Base-by-base conservation (phyloP, 768 basidiomycete genomes). In the Lactarius hengduanensis region DNA sequence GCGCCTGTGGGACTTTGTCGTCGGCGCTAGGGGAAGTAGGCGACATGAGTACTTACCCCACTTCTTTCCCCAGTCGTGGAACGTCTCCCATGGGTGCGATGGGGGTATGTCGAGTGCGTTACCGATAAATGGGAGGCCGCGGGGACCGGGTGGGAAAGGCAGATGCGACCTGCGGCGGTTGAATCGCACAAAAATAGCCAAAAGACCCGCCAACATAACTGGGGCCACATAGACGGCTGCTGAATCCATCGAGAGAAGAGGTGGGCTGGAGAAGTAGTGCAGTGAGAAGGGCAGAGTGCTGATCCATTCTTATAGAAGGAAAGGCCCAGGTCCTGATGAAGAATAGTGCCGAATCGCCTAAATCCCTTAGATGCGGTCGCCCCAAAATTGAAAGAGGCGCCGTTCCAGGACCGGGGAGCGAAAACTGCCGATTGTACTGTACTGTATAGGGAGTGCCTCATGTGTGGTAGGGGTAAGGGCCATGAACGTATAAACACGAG, bases 1-100 rank as follows among this genome's bases (percentile, higher is more conserved):
- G 50, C 62, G 8, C 67, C 67, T 68, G 43, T 9, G 11, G 5
- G 15, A 26, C 38, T 57, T n/a, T 22, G 28, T 28, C 16, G 3
- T 56, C 3, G 6, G 55, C 30, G 30, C 28, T 56, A 28, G 16
- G 28, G 32, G n/a, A 8, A 4, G 16, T 5, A 26, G 16, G 10
- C n/a, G 36, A 38, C 20, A 58, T n/a, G 34, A 16, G 20, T 8
- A 32, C 57, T 38, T 36, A 58, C 57, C 57, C 57, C 57, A 58
- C 20, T 26, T 58, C 57, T 58, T 58, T 11, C 57, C 57, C 57
- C 57, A 58, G 3, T 28, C 36, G 8, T 11, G 3, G 15, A 58
- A 58, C 6, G 57, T 36, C 36, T 58, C 57, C 57, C 57, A 58
- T 2, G 32, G 34, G 36, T 26, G 20, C 18, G 36, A 58, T 13